phyloP scores from a whole-genome alignment of 1,139 yeast genomes.

The Starmera stellimalicola region DNA sequence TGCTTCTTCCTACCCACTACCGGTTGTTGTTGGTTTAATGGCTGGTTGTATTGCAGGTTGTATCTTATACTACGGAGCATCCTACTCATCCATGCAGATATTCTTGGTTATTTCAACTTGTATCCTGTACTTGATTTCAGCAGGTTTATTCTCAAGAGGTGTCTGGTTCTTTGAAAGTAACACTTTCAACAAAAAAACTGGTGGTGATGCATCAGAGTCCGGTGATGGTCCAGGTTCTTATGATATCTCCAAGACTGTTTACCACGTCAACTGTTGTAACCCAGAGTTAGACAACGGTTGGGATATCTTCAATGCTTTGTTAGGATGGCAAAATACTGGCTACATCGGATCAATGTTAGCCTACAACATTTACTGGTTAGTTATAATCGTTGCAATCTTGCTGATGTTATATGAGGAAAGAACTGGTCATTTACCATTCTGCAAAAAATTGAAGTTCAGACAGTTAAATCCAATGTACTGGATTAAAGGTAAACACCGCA shows the following conservation, averaged over 20 bases:
- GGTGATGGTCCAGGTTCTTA: constrained; percentile 89
- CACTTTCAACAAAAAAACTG: constrained; percentile 47
- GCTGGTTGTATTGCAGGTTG: constrained; percentile 63
- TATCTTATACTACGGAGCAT: constrained; percentile 61
- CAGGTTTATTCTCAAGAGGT: constrained; percentile 79
- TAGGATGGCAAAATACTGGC: constrained; percentile 86
- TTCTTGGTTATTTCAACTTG: constrained; percentile 75
- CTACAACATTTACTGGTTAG: constrained; percentile 72
- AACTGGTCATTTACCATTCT: constrained; percentile 47
- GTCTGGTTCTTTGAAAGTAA: constrained; percentile 72
- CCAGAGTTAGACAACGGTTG: constrained; percentile 78
- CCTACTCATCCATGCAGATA: constrained; percentile 57
- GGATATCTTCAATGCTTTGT: constrained; percentile 76
- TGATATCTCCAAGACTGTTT: constrained; percentile 59
- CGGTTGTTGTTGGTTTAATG: constrained; percentile 61
- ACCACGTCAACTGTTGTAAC: constrained; percentile 90
- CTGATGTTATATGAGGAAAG: constrained; percentile 63
- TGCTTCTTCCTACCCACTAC: constrained; percentile 67
- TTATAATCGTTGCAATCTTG: constrained; percentile 38
- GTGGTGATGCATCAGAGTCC: constrained; percentile 77
- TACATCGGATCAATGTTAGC: constrained; percentile 76
- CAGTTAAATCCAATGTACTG: constrained; percentile 60
- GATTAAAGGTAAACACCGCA: constrained; percentile 53
- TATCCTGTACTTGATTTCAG: constrained; percentile 69
- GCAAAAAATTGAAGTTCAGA: constrained; percentile 37